A percentile compares a stretch with the other conserved stretches of the same genome.
Evolutionary conservation across 345 rosid genomes (phyloP).

Genomic region (Acer yangbiense): DNA sequence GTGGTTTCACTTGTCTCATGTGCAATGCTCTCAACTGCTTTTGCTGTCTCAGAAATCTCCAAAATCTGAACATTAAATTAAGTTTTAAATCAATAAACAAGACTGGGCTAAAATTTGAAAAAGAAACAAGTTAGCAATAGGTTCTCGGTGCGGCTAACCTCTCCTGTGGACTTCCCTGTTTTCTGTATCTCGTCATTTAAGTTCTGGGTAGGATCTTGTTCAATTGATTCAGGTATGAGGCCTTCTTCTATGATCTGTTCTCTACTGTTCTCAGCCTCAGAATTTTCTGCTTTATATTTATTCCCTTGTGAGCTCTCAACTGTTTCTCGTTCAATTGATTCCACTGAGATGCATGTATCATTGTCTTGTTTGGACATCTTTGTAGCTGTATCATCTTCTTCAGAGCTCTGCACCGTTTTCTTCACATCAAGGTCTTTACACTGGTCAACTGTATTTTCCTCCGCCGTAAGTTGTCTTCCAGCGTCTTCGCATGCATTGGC

Average conservation of each 20-base stretch:
- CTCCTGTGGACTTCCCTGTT: slow-evolving; percentile 9
- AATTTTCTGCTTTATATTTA: slow-evolving; percentile 1
- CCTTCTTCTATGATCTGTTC: slow-evolving; percentile 16
- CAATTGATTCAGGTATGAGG: slow-evolving; percentile 13
- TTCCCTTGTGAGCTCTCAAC: background rate
- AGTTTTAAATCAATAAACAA: slow-evolving; percentile 9
- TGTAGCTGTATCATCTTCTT: slow-evolving; percentile 4
- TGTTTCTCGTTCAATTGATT: slow-evolving; percentile 15
- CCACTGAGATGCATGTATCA: slow-evolving; percentile 4
- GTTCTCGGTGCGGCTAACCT: slow-evolving; percentile 19
- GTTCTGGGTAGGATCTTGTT: slow-evolving; percentile 7
- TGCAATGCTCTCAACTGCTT: slow-evolving; percentile 18
- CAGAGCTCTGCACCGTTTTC: background rate
- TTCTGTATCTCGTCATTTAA: slow-evolving; percentile 10
- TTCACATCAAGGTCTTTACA: slow-evolving; percentile 6
- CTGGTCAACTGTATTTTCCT: slow-evolving; percentile 6
- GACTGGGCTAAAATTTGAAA: background rate
- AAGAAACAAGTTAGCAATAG: background rate
- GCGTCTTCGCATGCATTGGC: slow-evolving; percentile 17
- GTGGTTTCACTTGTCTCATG: slow-evolving; percentile 11
- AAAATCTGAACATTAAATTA: slow-evolving; percentile 19
- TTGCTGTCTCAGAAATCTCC: slow-evolving; percentile 7
- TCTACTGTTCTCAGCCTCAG: slow-evolving; percentile 11
- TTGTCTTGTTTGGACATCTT: slow-evolving; percentile 9
- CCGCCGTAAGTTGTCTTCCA: slow-evolving; percentile 15